A percentile compares a stretch with the other conserved stretches of the same genome.
phyloP scores from a whole-genome alignment of 768 basidiomycete species.

The Calocybe indica region DNA sequence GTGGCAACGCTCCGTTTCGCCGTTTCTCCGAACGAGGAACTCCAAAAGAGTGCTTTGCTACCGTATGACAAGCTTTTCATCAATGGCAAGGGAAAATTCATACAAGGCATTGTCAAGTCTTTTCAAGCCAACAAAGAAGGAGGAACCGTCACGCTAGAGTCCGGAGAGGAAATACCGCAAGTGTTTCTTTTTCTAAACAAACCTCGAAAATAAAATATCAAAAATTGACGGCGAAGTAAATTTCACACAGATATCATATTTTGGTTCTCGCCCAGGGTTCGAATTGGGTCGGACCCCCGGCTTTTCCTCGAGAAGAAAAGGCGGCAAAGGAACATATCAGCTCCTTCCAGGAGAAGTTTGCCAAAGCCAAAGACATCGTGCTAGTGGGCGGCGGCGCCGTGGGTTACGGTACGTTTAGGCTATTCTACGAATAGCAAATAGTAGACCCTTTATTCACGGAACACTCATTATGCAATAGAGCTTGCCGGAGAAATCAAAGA shows the following conservation, averaged over 20 bases:
- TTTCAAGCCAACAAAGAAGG: conserved; percentile 31
- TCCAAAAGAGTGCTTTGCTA: conserved; percentile 41
- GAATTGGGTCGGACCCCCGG: conserved; percentile 43
- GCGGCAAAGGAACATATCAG: conserved; percentile 19
- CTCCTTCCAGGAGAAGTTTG: conserved; percentile 26
- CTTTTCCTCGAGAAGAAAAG: conserved; percentile 31
- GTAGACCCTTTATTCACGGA: not conserved
- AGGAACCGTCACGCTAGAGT: conserved; percentile 38
- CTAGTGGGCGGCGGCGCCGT: conserved; percentile 55
- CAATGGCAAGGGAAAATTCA: conserved; percentile 38
- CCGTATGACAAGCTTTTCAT: conserved; percentile 45
- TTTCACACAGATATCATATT: conserved; percentile 30
- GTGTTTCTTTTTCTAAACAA: too few species aligned
- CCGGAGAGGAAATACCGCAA: conserved; percentile 36
- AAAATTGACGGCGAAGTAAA: too few species aligned
- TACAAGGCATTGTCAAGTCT: conserved; percentile 32
- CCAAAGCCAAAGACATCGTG: conserved; percentile 36
- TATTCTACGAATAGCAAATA: not conserved
- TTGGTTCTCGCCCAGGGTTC: conserved; percentile 60
- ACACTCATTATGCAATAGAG: conserved; percentile 17
- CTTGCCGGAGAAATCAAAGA: conserved; percentile 39
- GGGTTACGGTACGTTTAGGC: conserved; percentile 32
- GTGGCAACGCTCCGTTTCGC: conserved; percentile 48
- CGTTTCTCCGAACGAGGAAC: conserved; percentile 35
- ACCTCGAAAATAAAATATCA: too few species aligned